Evolutionary conservation across 2,329 filamentous ascomycete genomes (phyloP).

Genomic region (Talaromyces sp.): DNA sequence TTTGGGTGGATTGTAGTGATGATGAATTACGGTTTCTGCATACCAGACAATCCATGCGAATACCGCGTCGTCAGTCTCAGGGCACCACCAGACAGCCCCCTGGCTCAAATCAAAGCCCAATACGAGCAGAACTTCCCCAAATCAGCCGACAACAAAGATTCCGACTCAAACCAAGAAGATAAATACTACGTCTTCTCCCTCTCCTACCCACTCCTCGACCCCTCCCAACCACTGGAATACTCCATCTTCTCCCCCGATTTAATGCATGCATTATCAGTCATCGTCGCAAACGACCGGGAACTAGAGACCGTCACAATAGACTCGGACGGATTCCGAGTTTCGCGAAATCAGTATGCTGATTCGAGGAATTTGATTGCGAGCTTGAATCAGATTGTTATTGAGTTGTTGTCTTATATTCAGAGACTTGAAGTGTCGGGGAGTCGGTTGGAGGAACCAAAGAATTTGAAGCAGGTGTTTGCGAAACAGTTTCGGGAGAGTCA

Average conservation of each 20-base stretch:
- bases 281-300: conserved; percentile 45
- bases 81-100: conserved; percentile 39
- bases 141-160: conserved; percentile 15
- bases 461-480: conserved; percentile 42
- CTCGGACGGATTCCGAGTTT: conserved; percentile 33
- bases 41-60: conserved; percentile 45
- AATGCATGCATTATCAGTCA: conserved; percentile 43
- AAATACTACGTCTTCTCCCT: conserved; percentile 48
- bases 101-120: conserved; percentile 36
- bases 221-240: conserved; percentile 36
- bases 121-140: conserved; percentile 37
- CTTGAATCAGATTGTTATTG: conserved; percentile 43
- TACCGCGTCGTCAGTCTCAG: conserved; percentile 45
- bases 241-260: conserved; percentile 46
- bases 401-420: conserved; percentile 41
- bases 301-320: conserved; percentile 35
- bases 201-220: conserved; percentile 43
- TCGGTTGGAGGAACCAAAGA: conserved; percentile 32
- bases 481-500: conserved; percentile 45
- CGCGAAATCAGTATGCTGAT: conserved; percentile 32
- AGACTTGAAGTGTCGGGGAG: conserved; percentile 34
- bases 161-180: conserved; percentile 26
- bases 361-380: conserved; percentile 41
- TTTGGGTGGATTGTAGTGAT: conserved; percentile 34
- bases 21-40: conserved; percentile 49